phyloP scores from a whole-genome alignment of 1,284 basidiomycete genomes.

The Boletus albobrunnescens region DNA sequence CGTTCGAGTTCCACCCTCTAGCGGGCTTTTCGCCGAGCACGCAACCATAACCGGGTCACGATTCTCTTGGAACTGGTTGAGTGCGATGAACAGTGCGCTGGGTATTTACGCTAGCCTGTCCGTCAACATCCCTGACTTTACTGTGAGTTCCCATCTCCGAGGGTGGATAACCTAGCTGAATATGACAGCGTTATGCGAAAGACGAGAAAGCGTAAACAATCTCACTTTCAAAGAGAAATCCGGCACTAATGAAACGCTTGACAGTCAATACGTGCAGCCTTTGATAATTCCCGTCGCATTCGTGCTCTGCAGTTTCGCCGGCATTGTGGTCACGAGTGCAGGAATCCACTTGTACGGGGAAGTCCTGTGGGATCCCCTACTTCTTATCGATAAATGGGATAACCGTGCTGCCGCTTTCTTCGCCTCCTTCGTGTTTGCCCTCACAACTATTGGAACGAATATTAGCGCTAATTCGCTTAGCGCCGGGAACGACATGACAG shows the following conservation, averaged over 20 bases:
- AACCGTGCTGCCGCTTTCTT: slow-evolving; percentile 70
- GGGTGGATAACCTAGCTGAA: slow-evolving; percentile 1
- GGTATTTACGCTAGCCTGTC: slow-evolving; percentile 50
- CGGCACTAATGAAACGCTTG: slow-evolving; percentile 8
- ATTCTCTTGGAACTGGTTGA: slow-evolving; percentile 52
- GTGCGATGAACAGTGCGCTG: slow-evolving; percentile 52
- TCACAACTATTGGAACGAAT: slow-evolving; percentile 65
- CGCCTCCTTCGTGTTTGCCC: slow-evolving; percentile 52
- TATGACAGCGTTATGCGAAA: slow-evolving; percentile 28
- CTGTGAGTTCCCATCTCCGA: slow-evolving; percentile 31
- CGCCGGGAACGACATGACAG: slow-evolving; percentile 65
- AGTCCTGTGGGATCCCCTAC: slow-evolving; percentile 40
- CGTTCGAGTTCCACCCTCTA: slow-evolving; percentile 47
- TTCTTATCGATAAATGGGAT: slow-evolving; percentile 54
- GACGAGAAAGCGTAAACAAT: slow-evolving; percentile 30
- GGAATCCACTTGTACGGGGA: slow-evolving; percentile 43
- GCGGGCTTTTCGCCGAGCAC: slow-evolving; percentile 42
- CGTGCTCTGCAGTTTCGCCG: slow-evolving; percentile 55
- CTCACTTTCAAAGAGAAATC: not conserved
- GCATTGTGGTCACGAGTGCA: slow-evolving; percentile 53
- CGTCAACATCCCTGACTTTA: slow-evolving; percentile 60
- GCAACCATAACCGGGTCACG: slow-evolving; percentile 32
- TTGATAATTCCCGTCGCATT: slow-evolving; percentile 56
- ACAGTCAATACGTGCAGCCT: slow-evolving; percentile 56
- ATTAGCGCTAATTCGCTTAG: slow-evolving; percentile 63